Conservation (phyloP, 208 protist genomes). For the Leishmania braziliensis region DNA sequence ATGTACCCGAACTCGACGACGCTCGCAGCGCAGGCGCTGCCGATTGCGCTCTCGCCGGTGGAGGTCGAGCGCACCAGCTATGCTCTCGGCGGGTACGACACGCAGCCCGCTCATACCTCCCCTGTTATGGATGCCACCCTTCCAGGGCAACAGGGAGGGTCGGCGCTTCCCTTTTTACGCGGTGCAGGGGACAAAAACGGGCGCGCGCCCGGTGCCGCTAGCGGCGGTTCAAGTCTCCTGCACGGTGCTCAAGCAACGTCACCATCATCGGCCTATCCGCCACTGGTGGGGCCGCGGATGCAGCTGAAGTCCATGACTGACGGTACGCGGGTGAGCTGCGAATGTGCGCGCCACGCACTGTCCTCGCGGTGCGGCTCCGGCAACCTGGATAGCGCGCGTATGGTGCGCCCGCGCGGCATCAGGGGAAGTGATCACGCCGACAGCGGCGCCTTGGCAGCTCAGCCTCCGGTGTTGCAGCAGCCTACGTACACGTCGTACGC, state of each 20-base stretch:
- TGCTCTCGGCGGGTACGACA: not conserved
- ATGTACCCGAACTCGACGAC: not conserved
- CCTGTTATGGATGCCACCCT: too few relatives aligned
- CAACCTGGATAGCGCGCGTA: not conserved
- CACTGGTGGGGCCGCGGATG: not conserved
- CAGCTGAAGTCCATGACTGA: not conserved
- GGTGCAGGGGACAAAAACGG: not conserved
- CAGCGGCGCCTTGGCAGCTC: not conserved
- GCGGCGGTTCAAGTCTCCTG: not conserved
- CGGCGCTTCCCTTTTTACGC: not conserved
- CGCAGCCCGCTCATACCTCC: not conserved
- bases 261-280: not conserved
- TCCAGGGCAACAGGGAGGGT: too few relatives aligned
- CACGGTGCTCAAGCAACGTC: not conserved
- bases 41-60: not conserved
- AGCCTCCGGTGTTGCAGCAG: not conserved
- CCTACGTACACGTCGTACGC: slow-evolving; percentile 8
- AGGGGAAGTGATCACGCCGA: not conserved
- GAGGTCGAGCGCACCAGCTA: not conserved
- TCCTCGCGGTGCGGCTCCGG: not conserved
- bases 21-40: not conserved
- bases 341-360: not conserved
- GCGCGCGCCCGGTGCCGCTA: not conserved
- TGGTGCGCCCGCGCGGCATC: not conserved
- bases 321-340: too few relatives aligned